These are phyloP conservation scores for Dothiorella sarmentorum DNA, from an alignment of 2,329 filamentous ascomycete genomes.

Conservation along the genomic window DNA sequence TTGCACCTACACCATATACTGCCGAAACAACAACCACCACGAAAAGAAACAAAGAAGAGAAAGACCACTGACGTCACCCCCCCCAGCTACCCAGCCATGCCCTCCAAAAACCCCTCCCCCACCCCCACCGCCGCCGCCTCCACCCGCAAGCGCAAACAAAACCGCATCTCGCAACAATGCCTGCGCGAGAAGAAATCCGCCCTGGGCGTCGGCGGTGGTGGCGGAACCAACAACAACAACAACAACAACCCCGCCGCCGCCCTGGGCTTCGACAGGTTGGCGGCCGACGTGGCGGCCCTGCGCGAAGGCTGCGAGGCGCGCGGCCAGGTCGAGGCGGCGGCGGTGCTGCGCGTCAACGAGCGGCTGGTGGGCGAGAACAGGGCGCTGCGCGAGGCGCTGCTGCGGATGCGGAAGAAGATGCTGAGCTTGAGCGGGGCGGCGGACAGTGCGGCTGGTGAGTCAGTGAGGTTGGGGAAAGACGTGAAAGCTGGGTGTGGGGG, in stretches of 20 bases:
- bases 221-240: too few species aligned
- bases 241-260: too few species aligned
- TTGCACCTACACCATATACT: too few species aligned
- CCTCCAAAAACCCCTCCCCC: too few species aligned
- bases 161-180: constrained; percentile 17
- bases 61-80: too few species aligned
- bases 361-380: constrained; percentile 10
- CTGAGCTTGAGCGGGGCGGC: constrained; percentile 8
- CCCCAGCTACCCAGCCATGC: too few species aligned
- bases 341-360: neutral
- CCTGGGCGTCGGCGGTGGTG: too few species aligned
- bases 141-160: constrained; percentile 18
- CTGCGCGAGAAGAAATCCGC: constrained; percentile 15
- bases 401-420: constrained; percentile 12
- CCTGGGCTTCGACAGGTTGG: neutral
- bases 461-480: too few species aligned
- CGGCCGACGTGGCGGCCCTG: neutral
- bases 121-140: too few species aligned
- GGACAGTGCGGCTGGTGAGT: constrained; percentile 6
- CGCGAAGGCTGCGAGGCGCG: neutral
- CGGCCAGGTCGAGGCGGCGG: neutral
- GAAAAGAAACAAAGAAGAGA: too few species aligned
- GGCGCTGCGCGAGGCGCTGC: neutral
- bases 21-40: too few species aligned
- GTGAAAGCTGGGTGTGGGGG: too few species aligned